A percentile compares a stretch with the other conserved stretches of the same genome.
phyloP scores from a whole-genome alignment of 441 rosid genomes.

The Erodium texanum region DNA sequence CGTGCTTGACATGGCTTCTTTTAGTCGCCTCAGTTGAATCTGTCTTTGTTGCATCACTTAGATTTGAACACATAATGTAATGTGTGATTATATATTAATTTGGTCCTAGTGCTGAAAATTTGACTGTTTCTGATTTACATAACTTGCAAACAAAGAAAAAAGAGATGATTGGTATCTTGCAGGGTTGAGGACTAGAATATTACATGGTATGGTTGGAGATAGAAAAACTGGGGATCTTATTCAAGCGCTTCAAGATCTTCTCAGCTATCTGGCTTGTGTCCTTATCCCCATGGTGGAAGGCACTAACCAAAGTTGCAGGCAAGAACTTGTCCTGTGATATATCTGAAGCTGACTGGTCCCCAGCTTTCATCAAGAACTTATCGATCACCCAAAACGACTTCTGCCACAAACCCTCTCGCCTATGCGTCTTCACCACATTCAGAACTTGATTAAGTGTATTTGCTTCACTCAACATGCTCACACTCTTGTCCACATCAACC shows the following conservation, averaged over 20 bases:
- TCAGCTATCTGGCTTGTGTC: slow-evolving; percentile 78
- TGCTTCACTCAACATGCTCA: slow-evolving; percentile 44
- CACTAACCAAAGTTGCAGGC: slow-evolving; percentile 57
- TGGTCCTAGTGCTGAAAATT: too few relatives aligned
- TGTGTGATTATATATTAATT: too few relatives aligned
- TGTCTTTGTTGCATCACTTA: too few relatives aligned
- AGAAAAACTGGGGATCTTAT: slow-evolving; percentile 55
- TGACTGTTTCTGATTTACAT: too few relatives aligned
- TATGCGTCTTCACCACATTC: slow-evolving; percentile 62
- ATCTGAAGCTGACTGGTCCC: slow-evolving; percentile 39
- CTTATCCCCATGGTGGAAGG: slow-evolving; percentile 71
- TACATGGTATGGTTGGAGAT: slow-evolving; percentile 27
- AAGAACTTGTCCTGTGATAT: slow-evolving; percentile 68
- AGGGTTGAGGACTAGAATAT: background rate
- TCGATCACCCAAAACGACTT: slow-evolving; percentile 86
- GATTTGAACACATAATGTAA: too few relatives aligned
- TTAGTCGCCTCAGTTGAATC: too few relatives aligned
- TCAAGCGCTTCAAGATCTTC: slow-evolving; percentile 61
- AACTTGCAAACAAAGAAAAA: too few relatives aligned
- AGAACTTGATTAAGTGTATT: slow-evolving; percentile 47
- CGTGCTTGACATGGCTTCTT: too few relatives aligned
- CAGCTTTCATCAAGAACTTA: slow-evolving; percentile 62
- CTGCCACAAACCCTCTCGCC: slow-evolving; percentile 56
- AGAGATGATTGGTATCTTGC: too few relatives aligned
- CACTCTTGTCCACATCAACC: slow-evolving; percentile 62